Evolutionary conservation across 2,329 filamentous ascomycete species (phyloP), one percentile per base, ranked within the genome.

Genomic region (Ascochyta pisi): DNA sequence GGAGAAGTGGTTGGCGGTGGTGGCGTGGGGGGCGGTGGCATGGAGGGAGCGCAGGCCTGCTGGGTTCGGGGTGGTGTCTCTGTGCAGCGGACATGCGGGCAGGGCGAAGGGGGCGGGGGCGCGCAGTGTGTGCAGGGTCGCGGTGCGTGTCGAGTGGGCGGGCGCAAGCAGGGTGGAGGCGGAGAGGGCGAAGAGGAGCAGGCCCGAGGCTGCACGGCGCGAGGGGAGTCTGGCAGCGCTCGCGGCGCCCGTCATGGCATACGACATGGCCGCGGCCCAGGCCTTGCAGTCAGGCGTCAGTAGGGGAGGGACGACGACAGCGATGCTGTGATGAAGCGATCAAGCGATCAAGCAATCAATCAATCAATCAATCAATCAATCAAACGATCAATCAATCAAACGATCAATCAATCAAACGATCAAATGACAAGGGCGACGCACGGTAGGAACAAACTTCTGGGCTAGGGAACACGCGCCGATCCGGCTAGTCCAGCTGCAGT

Each of bases 241-340:
- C 44, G 66, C 62, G 40, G 66, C 65, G 60, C 69, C 67, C 55
- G 67, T 60, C 24, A 71, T 68, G 42, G 71, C 70, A 66, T 69
- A 64, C 63, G 70, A 70, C 73, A 75, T 75, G 73, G 70, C 71
- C 70, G 64, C 62, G 65, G 70, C 72, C 72, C 64, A 71, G 58
- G 65, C 65, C 69, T 73, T 56, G 31, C 46, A 43, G 47, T 57
- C 26, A 62, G 41, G 41, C 50, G 60, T 74, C 58, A 73, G 69
- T 62, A 55, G n/a, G 43, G 51, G 38, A 50, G 24, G 23, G 31
- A 31, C 19, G 40, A 42, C 26, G 16, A 19, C 16, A 19, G 16
- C 16, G 16, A 19, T 19, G 16, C 16, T 19, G 16, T 19, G 16
- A 19, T 19, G 2, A 19, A 19, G 16, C 16, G 16, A 19, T 19